Evolutionary conservation across 1,284 basidiomycete species (phyloP).

Genomic region (Earliella scabrosa): DNA sequence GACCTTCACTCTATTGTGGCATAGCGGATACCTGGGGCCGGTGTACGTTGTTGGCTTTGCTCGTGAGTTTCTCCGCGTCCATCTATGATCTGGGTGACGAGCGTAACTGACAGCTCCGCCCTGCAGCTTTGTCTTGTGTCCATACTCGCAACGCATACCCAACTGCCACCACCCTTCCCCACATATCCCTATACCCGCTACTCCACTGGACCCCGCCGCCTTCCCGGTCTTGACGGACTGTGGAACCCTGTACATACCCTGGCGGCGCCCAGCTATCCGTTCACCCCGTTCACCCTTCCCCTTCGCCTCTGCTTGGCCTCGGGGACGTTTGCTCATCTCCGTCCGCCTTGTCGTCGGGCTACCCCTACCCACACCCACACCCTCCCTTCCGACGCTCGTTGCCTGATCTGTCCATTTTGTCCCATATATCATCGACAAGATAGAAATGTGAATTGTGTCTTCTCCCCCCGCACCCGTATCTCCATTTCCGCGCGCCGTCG

Average conservation of each 20-base stretch:
- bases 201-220: background rate
- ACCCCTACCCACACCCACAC: constrained; percentile 9
- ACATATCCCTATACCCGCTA: constrained; percentile 9
- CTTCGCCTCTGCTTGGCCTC: background rate
- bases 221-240: background rate
- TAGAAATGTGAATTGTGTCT: constrained; percentile 26
- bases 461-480: background rate
- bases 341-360: background rate
- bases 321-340: background rate
- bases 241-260: constrained; percentile 18
- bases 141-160: constrained; percentile 29
- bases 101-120: background rate
- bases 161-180: constrained; percentile 9
- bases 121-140: constrained; percentile 20
- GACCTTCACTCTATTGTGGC: constrained; percentile 13
- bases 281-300: background rate
- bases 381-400: constrained; percentile 28
- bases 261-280: constrained; percentile 10
- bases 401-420: constrained; percentile 25
- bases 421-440: constrained; percentile 23
- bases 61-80: constrained; percentile 21
- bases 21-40: constrained; percentile 21
- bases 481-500: background rate
- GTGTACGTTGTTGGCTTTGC: constrained; percentile 32
- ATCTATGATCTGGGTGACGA: too few relatives aligned